Evolutionary conservation across 208 protist genomes (phyloP), one percentile per base, ranked within the genome.

Genomic region (Angomonas ambiguus): DNA sequence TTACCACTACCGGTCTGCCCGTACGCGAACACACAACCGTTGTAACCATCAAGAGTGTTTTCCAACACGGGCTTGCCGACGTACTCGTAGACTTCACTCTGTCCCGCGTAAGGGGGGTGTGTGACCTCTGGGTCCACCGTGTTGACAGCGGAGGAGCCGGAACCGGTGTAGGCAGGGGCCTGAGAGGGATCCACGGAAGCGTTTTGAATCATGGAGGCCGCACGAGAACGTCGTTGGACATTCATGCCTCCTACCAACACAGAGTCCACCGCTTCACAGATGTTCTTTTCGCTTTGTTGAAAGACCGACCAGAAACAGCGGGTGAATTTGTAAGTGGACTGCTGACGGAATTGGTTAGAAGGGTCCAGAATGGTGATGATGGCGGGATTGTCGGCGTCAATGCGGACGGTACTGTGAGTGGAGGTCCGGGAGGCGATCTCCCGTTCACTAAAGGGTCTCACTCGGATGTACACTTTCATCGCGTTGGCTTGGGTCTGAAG

Each of bases 1-100:
- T 98, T 98, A 73, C 95, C 95, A 51, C 78, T 84, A 53, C 84
- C 83, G 0, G 94, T 97, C 72, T 93, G 86, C 10, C 92, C 92
- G 74, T 96, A 97, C 11, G 89, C 91, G 62, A 96, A 97, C 45
- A 97, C 73, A 57, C 87, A 90, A 30, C 78, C 87, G 79, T 96
- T 92, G 72, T 88, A 91, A 35, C 93, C 89, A 58, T 91, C 79
- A 27, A 96, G 78, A 11, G 83, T 78, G 63, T 90, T 89, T n/a
- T 83, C 69, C 30, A 94, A 68, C 55, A 94, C 77, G 24, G 88
- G 81, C 45, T 74, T 71, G 42, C 88, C 88, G 0, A 94, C 84
- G 56, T 85, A 57, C 35, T 76, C 51, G 76, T 92, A 94, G 11
- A 94, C 85, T 65, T 87, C 72, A 18, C 70, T 57, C 72, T 94